Percentiles rank a stretch among this genome's conserved stretches.
Evolutionary conservation across 257 asterid species (phyloP).

Genomic region (Solanum sejunctum): DNA sequence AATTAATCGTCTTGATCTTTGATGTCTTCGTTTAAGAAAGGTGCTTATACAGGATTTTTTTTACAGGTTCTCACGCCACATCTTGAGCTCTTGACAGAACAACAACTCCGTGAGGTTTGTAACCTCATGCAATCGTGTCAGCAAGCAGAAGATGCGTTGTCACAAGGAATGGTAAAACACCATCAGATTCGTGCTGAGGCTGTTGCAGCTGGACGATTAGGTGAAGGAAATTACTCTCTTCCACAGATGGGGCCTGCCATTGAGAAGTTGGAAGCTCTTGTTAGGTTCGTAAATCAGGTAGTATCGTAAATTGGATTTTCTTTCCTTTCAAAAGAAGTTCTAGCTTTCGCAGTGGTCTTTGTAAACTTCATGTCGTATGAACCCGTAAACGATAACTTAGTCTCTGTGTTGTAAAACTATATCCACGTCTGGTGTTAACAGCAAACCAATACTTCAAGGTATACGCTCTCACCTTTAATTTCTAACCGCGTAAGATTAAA

Average conservation of each 20-base stretch:
- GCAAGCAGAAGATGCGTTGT: slow-evolving; percentile 84
- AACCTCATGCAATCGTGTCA: slow-evolving; percentile 61
- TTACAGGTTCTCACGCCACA: slow-evolving; percentile 60
- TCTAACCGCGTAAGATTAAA: background rate
- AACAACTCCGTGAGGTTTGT: slow-evolving; percentile 30
- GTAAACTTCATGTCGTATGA: background rate
- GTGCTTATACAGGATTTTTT: background rate
- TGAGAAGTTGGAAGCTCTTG: slow-evolving; percentile 59
- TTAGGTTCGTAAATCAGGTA: slow-evolving; percentile 79
- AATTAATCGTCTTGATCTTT: background rate
- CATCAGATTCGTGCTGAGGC: slow-evolving; percentile 46
- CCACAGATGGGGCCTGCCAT: slow-evolving; percentile 53
- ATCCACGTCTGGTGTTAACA: background rate
- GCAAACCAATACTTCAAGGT: background rate
- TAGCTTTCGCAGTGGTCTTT: background rate
- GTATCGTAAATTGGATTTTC: background rate
- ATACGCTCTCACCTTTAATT: background rate
- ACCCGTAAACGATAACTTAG: background rate
- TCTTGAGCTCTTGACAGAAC: slow-evolving; percentile 47
- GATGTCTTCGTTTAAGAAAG: background rate
- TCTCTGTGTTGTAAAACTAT: background rate
- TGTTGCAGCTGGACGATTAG: slow-evolving; percentile 32
- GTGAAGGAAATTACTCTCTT: slow-evolving; percentile 47
- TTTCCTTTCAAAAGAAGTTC: background rate
- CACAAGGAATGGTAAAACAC: slow-evolving; percentile 79